A percentile compares a stretch with the other conserved stretches of the same genome.
Evolutionary conservation across 345 rosid species (phyloP).

Genomic region (Firmiana major): DNA sequence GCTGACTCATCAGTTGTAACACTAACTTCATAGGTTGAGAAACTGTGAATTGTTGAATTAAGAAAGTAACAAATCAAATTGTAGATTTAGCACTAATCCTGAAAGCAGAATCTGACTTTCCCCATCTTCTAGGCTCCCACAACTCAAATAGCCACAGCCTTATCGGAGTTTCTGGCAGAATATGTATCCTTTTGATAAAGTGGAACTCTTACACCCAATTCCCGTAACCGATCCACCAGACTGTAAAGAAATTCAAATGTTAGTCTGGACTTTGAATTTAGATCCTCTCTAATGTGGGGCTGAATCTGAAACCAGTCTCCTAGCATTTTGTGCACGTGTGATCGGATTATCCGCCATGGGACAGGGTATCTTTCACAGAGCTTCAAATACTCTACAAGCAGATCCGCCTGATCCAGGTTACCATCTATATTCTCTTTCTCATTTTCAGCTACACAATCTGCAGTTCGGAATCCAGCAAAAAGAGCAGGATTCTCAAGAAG

Average conservation of each 20-base stretch:
- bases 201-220: constrained; percentile 63
- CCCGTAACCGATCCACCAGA: constrained; percentile 61
- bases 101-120: not conserved
- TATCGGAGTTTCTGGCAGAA: constrained; percentile 7
- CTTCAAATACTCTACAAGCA: constrained; percentile 69
- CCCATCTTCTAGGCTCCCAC: not conserved
- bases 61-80: not conserved
- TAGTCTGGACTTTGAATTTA: constrained; percentile 64
- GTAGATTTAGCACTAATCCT: not conserved
- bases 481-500: constrained; percentile 94
- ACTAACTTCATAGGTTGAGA: not conserved
- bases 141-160: constrained; percentile 15
- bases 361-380: constrained; percentile 87
- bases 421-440: constrained; percentile 49
- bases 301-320: constrained; percentile 85
- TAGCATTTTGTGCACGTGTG: constrained; percentile 86
- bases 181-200: constrained; percentile 47
- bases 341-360: constrained; percentile 89
- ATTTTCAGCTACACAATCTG: constrained; percentile 48
- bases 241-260: constrained; percentile 76
- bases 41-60: not conserved
- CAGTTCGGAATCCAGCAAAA: constrained; percentile 72
- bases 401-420: constrained; percentile 69
- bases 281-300: constrained; percentile 70
- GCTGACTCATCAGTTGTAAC: not conserved